phyloP scores from a whole-genome alignment of 495 filamentous ascomycete genomes.

The Tuber borchii region DNA sequence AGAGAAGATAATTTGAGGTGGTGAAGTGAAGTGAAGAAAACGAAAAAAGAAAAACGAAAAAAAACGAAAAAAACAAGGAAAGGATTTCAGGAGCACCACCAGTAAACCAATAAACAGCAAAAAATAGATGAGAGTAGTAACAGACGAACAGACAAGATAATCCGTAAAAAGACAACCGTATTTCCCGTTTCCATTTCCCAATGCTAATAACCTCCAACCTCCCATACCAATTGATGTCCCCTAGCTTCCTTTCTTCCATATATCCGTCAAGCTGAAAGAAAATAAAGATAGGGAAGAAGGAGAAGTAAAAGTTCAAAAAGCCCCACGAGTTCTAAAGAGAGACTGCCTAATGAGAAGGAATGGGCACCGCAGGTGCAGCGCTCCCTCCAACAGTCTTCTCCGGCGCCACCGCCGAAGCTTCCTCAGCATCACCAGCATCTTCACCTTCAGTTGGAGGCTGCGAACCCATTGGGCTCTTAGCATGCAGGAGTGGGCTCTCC shows the following conservation, averaged over 20 bases:
- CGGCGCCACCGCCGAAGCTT: constrained; percentile 3
- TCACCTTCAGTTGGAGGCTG: constrained; percentile 38
- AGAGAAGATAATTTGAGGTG: not conserved
- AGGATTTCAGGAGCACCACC: not conserved
- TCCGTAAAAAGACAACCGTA: not conserved
- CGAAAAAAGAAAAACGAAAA: constrained; percentile 4
- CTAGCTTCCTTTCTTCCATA: not conserved
- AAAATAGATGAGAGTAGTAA: not conserved
- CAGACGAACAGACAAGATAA: constrained; percentile 3
- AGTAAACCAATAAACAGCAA: constrained; percentile 3
- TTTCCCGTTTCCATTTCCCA: constrained; percentile 1
- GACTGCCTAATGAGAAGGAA: constrained; percentile 16
- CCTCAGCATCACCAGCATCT: constrained; percentile 21
- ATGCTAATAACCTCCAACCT: not conserved
- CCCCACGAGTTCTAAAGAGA: not conserved
- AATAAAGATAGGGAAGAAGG: not conserved
- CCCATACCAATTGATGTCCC: not conserved
- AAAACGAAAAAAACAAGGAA: constrained; percentile 6
- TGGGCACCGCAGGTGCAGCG: constrained; percentile 15
- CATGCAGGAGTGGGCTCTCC: constrained; percentile 35
- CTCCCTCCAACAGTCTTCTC: constrained; percentile 13
- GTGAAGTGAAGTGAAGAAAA: constrained; percentile 5
- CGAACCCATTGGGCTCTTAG: constrained; percentile 37
- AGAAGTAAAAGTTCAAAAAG: not conserved
- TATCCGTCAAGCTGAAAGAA: not conserved